Conservation (phyloP, 495 filamentous ascomycete genomes). For the Aspergillus haitiensis region DNA sequence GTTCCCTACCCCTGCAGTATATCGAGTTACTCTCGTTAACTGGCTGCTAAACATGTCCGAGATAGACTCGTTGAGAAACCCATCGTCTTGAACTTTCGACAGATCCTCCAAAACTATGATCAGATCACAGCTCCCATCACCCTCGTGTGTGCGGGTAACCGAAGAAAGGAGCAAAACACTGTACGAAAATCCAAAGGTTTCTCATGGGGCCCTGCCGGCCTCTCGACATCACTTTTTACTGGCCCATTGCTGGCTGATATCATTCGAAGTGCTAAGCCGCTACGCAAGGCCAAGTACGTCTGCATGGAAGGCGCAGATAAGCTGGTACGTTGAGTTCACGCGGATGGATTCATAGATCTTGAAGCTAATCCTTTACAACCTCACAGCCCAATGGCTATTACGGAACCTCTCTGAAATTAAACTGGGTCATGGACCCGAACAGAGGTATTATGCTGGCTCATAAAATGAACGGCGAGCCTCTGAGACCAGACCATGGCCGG, state of each 20-base stretch:
- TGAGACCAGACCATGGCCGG: conserved; percentile 85
- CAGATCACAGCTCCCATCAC: conserved; percentile 87
- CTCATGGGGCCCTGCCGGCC: conserved; percentile 88
- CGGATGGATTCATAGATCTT: not conserved
- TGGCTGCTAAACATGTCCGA: not conserved
- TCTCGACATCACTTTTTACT: conserved; percentile 90
- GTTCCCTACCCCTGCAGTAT: conserved; percentile 16
- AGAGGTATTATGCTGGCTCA: conserved; percentile 87
- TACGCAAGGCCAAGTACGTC: conserved; percentile 74
- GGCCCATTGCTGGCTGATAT: conserved; percentile 77
- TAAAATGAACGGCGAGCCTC: conserved; percentile 86
- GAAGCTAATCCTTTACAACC: conserved; percentile 3
- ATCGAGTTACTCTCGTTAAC: not conserved
- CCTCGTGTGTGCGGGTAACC: conserved; percentile 90
- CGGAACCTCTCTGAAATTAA: conserved; percentile 84
- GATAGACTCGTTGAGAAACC: conserved; percentile 71
- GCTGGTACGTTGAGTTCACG: conserved; percentile 47
- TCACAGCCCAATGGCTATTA: conserved; percentile 81
- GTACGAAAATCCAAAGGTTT: conserved; percentile 94
- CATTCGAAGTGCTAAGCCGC: conserved; percentile 65
- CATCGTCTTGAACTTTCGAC: conserved; percentile 67
- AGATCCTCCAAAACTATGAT: conserved; percentile 74
- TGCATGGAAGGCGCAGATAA: conserved; percentile 94
- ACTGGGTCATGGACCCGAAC: conserved; percentile 84
- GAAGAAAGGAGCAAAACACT: conserved; percentile 91